These are phyloP conservation scores for Apophysomyces trapeziformis DNA, from an alignment of 371 early-diverging fungal species.

Conservation along the genomic window DNA sequence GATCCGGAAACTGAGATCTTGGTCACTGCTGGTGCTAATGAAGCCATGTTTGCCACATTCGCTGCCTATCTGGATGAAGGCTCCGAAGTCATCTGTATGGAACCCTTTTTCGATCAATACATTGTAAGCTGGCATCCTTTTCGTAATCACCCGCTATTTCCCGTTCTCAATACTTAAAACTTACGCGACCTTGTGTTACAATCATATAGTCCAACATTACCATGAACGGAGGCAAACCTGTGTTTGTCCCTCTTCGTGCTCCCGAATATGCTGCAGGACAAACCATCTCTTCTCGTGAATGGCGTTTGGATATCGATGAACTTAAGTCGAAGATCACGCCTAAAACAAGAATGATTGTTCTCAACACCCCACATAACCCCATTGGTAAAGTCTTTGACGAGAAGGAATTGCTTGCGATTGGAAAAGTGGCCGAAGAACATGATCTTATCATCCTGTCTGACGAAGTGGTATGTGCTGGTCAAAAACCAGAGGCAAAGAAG, in stretches of 20 bases:
- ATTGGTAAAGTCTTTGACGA: slow-evolving; percentile 86
- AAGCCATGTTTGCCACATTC: slow-evolving; percentile 85
- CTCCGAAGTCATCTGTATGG: slow-evolving; percentile 91
- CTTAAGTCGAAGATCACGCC: slow-evolving; percentile 78
- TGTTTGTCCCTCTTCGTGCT: slow-evolving; percentile 80
- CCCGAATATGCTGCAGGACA: slow-evolving; percentile 51
- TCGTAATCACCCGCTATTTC: too few species aligned
- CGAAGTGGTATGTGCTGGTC: slow-evolving; percentile 73
- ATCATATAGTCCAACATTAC: slow-evolving; percentile 72
- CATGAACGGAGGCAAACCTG: slow-evolving; percentile 90
- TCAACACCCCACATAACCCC: slow-evolving; percentile 98
- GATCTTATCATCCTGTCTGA: slow-evolving; percentile 91
- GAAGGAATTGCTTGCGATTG: slow-evolving; percentile 82
- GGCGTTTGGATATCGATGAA: slow-evolving; percentile 87
- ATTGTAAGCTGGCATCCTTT: slow-evolving; percentile 52
- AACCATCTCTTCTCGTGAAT: slow-evolving; percentile 69
- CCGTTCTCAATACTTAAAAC: too few species aligned
- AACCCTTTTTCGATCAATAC: slow-evolving; percentile 95
- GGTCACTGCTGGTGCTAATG: slow-evolving; percentile 93
- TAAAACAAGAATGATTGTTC: slow-evolving; percentile 85
- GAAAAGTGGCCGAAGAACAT: slow-evolving; percentile 76
- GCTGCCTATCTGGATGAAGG: slow-evolving; percentile 79
- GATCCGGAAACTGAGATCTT: slow-evolving; percentile 86
- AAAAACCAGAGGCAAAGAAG: too few species aligned
- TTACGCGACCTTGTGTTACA: not conserved